Percentiles rank a stretch among this genome's conserved stretches.
Evolutionary conservation across 2,329 filamentous ascomycete genomes (phyloP).

Genomic region (Diaporthe vaccinii): DNA sequence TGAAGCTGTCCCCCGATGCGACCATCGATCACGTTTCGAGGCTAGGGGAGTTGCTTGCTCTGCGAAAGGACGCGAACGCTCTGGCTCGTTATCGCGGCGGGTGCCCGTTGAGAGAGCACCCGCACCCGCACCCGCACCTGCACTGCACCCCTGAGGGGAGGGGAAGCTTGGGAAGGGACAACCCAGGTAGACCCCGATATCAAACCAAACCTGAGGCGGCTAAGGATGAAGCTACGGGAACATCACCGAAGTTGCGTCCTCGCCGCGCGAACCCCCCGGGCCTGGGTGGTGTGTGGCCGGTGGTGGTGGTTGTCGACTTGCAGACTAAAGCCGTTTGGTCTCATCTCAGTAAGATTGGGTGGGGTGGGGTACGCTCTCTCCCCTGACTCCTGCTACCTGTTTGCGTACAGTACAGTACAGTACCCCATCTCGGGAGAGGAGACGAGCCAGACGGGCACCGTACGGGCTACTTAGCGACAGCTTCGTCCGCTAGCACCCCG

Average conservation of each 20-base stretch:
- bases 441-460: not conserved
- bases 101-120: not conserved
- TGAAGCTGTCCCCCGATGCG: slow-evolving; percentile 1
- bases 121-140: not conserved
- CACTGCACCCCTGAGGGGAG: not conserved
- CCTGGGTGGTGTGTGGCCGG: slow-evolving; percentile 8
- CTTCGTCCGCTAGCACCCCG: slow-evolving; percentile 11
- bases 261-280: not conserved
- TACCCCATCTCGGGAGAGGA: slow-evolving; percentile 9
- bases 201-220: slow-evolving; percentile 29
- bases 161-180: not conserved
- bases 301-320: slow-evolving; percentile 26
- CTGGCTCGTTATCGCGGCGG: slow-evolving; percentile 1
- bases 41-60: not conserved
- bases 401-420: slow-evolving; percentile 11
- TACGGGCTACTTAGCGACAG: not conserved
- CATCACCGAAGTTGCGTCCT: slow-evolving; percentile 12
- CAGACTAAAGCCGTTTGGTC: slow-evolving; percentile 27
- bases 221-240: slow-evolving; percentile 29
- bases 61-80: not conserved
- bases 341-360: slow-evolving; percentile 35
- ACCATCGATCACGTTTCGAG: not conserved
- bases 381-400: slow-evolving; percentile 30
- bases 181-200: slow-evolving; percentile 10
- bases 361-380: slow-evolving; percentile 27